These are phyloP conservation scores for Neopestalotiopsis sp. DNA, from an alignment of 2,329 filamentous ascomycete genomes.

Conservation along the genomic window DNA sequence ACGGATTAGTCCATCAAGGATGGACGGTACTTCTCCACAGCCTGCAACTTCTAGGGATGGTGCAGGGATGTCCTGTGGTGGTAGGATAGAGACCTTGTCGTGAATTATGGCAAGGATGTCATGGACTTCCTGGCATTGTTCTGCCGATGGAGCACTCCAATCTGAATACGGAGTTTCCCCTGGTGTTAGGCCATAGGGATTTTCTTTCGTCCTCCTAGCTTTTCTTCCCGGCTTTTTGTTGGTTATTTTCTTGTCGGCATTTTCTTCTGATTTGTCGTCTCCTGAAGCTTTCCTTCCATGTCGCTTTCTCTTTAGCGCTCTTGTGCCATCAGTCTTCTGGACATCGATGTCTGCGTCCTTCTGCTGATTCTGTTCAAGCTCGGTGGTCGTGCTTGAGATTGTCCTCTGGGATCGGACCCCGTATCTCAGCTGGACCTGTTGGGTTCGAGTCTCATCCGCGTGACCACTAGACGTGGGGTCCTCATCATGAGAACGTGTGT, in stretches of 20 bases:
- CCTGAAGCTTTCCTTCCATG: background rate
- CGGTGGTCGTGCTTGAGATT: no score
- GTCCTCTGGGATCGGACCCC: background rate
- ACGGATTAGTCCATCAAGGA: constrained; percentile 59
- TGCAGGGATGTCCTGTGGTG: constrained; percentile 69
- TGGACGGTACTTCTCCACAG: constrained; percentile 61
- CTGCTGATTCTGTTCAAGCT: background rate
- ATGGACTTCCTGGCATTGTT: constrained; percentile 74
- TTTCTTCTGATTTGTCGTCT: background rate
- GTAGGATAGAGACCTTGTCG: constrained; percentile 60
- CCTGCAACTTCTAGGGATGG: constrained; percentile 76
- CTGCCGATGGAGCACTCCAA: constrained; percentile 66
- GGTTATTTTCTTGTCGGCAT: background rate
- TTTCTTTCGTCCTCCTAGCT: constrained; percentile 37
- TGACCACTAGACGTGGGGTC: background rate
- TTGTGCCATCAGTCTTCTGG: background rate
- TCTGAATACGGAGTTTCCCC: constrained; percentile 71
- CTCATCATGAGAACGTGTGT: background rate
- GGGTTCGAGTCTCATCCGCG: background rate
- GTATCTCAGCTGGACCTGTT: background rate
- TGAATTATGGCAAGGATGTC: constrained; percentile 69
- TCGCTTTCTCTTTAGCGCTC: background rate
- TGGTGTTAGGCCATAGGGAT: constrained; percentile 59
- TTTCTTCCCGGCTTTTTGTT: constrained; percentile 29
- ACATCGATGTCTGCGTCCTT: background rate